These are phyloP conservation scores for Cystobasidium onofrii DNA, from an alignment of 768 basidiomycete genomes.

Conservation along the genomic window DNA sequence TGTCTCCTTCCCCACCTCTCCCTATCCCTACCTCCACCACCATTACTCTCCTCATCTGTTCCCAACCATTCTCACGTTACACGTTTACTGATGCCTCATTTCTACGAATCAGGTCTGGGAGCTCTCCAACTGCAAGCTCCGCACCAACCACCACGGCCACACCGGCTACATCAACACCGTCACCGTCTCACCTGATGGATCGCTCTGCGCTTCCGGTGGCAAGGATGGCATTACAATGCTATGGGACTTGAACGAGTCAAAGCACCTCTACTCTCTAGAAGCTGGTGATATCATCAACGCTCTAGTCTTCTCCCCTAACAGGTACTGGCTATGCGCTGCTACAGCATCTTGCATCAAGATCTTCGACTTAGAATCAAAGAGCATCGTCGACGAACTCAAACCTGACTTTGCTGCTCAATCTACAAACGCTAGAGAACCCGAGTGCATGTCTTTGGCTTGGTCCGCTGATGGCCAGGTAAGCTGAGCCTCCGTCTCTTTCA, in stretches of 20 bases:
- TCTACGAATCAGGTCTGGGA: slow-evolving; percentile 83
- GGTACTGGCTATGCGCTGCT: slow-evolving; percentile 98
- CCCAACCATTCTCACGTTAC: neutral
- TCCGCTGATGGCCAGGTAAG: slow-evolving; percentile 71
- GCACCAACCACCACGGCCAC: slow-evolving; percentile 99
- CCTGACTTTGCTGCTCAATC: slow-evolving; percentile 77
- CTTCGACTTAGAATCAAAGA: slow-evolving; percentile 98
- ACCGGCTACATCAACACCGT: slow-evolving; percentile 98
- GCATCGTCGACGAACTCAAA: slow-evolving; percentile 97
- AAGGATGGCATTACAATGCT: slow-evolving; percentile 77
- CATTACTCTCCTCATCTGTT: neutral
- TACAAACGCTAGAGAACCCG: slow-evolving; percentile 57
- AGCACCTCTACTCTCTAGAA: slow-evolving; percentile 99
- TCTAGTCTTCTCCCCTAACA: slow-evolving; percentile 96
- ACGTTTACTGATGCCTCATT: slow-evolving; percentile 34
- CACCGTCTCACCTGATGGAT: slow-evolving; percentile 97
- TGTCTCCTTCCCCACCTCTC: too few relatives aligned
- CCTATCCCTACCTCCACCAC: neutral
- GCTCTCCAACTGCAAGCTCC: slow-evolving; percentile 98
- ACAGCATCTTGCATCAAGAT: slow-evolving; percentile 97
- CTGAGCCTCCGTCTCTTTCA: neutral
- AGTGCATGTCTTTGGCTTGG: slow-evolving; percentile 96
- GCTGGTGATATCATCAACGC: slow-evolving; percentile 98
- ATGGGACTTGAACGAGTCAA: slow-evolving; percentile 99
- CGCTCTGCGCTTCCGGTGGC: slow-evolving; percentile 95